These are phyloP conservation scores for Fusarium bactridioides DNA, from an alignment of 2,329 filamentous ascomycete genomes.

Conservation along the genomic window DNA sequence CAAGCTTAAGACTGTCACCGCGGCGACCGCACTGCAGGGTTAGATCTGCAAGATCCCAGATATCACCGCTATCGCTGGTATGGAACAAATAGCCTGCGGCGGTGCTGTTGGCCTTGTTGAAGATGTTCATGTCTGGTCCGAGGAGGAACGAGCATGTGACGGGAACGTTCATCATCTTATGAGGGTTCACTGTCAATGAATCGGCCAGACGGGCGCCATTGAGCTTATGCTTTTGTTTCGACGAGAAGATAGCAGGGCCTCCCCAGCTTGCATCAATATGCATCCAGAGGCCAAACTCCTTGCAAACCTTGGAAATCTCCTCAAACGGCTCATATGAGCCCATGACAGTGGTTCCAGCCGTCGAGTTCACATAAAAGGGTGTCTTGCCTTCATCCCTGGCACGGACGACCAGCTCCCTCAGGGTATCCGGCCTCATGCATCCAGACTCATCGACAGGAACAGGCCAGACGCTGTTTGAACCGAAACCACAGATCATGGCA, in stretches of 20 bases:
- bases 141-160: slow-evolving; percentile 92
- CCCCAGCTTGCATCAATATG: slow-evolving; percentile 96
- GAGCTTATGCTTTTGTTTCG: slow-evolving; percentile 69
- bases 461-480: slow-evolving; percentile 73
- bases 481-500: slow-evolving; percentile 88
- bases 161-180: slow-evolving; percentile 96
- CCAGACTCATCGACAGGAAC: slow-evolving; percentile 79
- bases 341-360: slow-evolving; percentile 91
- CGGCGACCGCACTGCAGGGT: slow-evolving; percentile 92
- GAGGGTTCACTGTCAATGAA: slow-evolving; percentile 87
- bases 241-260: slow-evolving; percentile 80
- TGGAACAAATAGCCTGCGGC: slow-evolving; percentile 89
- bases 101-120: slow-evolving; percentile 85
- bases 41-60: slow-evolving; percentile 91
- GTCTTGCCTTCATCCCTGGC: slow-evolving; percentile 75
- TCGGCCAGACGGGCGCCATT: slow-evolving; percentile 77
- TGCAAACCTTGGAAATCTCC: slow-evolving; percentile 74
- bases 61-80: slow-evolving; percentile 61
- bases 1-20: slow-evolving; percentile 86
- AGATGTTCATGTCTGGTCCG: slow-evolving; percentile 75
- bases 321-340: slow-evolving; percentile 87
- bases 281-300: slow-evolving; percentile 80
- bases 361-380: slow-evolving; percentile 94
- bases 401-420: slow-evolving; percentile 68
- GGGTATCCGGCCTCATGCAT: slow-evolving; percentile 71